Conservation (phyloP, 148 eudicot genomes). For the Chenopodium album region DNA sequence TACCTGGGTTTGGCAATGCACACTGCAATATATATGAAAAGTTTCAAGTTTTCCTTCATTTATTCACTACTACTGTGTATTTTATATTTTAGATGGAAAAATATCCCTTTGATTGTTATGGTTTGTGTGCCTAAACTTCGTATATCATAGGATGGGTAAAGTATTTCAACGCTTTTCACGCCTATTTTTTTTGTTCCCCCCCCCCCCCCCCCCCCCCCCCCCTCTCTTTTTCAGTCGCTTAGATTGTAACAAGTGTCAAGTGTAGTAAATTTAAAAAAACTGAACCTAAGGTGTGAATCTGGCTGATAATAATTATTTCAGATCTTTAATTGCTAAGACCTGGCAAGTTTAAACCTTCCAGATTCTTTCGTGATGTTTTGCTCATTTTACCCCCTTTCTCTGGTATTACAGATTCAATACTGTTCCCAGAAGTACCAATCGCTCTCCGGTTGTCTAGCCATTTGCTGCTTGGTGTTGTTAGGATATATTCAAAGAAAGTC, state of each 20-base stretch:
- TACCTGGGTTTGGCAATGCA: neutral
- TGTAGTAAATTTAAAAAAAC: neutral
- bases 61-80: too few relatives aligned
- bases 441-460: constrained; percentile 98
- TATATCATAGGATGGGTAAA: neutral
- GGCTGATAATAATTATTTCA: neutral
- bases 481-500: constrained; percentile 91
- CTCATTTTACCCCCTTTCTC: neutral
- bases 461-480: constrained; percentile 97
- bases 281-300: neutral
- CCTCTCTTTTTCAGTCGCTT: too few relatives aligned
- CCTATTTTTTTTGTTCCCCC: too few relatives aligned
- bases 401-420: constrained; percentile 71
- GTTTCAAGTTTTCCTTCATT: neutral
- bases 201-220: too few relatives aligned
- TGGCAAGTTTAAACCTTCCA: neutral
- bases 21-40: neutral
- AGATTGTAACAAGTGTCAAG: too few relatives aligned
- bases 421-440: constrained; percentile 88
- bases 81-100: neutral
- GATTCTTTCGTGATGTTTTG: neutral
- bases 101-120: neutral
- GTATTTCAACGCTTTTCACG: neutral
- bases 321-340: neutral
- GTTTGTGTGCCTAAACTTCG: neutral